Conservation (phyloP, 305 asterid species). For the Petunia hybrid region DNA sequence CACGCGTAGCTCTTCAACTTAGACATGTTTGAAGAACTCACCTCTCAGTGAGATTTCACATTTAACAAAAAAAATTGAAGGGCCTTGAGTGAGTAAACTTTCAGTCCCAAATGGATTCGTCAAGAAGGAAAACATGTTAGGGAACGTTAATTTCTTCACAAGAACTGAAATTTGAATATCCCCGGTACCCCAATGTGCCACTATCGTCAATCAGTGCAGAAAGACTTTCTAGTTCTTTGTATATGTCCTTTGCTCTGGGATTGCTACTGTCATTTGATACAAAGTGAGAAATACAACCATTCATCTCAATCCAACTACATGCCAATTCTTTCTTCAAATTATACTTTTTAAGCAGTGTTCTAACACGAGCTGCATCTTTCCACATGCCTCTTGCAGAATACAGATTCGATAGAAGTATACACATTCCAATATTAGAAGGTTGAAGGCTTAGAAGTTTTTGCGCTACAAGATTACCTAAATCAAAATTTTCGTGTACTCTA, state of each 20-base stretch:
- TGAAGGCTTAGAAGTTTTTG: constrained; percentile 49
- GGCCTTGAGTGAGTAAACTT: not conserved
- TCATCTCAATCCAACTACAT: constrained; percentile 66
- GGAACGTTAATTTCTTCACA: not conserved
- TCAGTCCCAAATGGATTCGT: constrained; percentile 1
- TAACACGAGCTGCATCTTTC: constrained; percentile 55
- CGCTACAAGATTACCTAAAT: constrained; percentile 52
- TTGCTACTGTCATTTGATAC: constrained; percentile 58
- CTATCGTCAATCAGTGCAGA: constrained; percentile 43
- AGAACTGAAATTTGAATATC: constrained; percentile 18
- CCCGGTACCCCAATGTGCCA: constrained; percentile 32
- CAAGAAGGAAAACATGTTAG: constrained; percentile 17
- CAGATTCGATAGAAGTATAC: constrained; percentile 55
- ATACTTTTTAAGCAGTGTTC: constrained; percentile 53
- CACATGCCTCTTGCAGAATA: constrained; percentile 49
- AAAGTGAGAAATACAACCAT: constrained; percentile 52
- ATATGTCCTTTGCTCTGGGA: constrained; percentile 47
- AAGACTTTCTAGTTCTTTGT: constrained; percentile 51
- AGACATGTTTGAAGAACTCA: not conserved
- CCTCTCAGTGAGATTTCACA: constrained; percentile 9
- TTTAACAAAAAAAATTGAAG: not conserved
- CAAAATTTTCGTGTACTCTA: constrained; percentile 53
- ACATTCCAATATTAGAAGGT: constrained; percentile 60
- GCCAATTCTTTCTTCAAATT: constrained; percentile 59
- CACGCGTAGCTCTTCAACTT: not conserved